Evolutionary conservation across 2,329 filamentous ascomycete species (phyloP), one percentile per base, ranked within the genome.

Genomic region (Phialemoniopsis sp.): DNA sequence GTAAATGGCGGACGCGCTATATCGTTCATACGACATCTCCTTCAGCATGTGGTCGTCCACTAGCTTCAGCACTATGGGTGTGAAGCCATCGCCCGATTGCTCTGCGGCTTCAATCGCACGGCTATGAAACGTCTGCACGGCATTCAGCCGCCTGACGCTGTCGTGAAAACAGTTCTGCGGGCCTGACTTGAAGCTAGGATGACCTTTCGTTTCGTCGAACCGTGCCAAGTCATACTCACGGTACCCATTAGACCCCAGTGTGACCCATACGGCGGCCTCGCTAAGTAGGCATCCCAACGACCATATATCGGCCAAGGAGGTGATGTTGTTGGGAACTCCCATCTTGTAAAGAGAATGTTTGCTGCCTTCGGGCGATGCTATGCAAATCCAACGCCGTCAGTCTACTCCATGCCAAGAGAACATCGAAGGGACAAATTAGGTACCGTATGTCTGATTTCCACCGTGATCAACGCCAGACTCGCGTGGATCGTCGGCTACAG

Each of bases 111-210:
- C 15, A 10, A 39, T 36, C 16, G 48, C 43, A 10, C 8, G 32
- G 29, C 13, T 13, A 21, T 50, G 47, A 38, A 45, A 45, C 13
- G 44, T 34, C 8, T 41, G 38, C 12, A 48, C 37, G 6, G 33
- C 15, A 2, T 28, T 26, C 9, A 46, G 19, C 5, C 32, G 36
- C 8, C 19, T 29, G 10, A 39, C 15, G 13, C 44, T 42, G 14
- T 46, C 40, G 30, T 48, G 46, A 28, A 48, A 48, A 16, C 46
- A 48, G 5, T 44, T 44, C 30, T 41, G 34, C n/a, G 41, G 42
- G 16, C 37, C 42, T 12, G 29, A 41, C 2, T 35, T 13, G 42
- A 45, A 14, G 34, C 29, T 10, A 10, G 30, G 30, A 14, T 44
- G 43, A 13, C 32, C 17, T 9, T 31, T 19, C 40, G 10, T 26